Conservation (phyloP, 1,139 yeast genomes). For the Debaryomycetaceae sp. region DNA sequence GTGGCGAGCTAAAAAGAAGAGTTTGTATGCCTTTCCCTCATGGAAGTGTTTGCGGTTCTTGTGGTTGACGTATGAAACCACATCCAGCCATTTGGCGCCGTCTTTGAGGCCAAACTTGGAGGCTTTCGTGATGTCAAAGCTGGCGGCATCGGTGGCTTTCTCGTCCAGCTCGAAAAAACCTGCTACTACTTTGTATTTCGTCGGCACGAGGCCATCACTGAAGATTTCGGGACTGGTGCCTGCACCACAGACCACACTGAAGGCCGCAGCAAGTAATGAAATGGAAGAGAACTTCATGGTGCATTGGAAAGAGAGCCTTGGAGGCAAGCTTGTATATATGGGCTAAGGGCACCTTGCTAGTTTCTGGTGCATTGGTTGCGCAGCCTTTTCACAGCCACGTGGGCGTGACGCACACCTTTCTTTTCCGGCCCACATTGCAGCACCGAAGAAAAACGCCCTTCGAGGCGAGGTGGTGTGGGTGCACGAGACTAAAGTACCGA, state of each 20-base stretch:
- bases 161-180: conserved; percentile 21
- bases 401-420: too few species aligned
- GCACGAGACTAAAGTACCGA: too few species aligned
- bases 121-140: conserved; percentile 13
- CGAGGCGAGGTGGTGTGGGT: too few species aligned
- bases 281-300: too few species aligned
- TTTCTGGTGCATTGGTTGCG: too few species aligned
- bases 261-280: too few species aligned
- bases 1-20: conserved; percentile 37
- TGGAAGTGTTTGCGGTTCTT: conserved; percentile 2
- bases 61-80: conserved; percentile 3
- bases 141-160: conserved; percentile 12
- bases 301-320: too few species aligned
- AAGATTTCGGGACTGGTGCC: conserved; percentile 3
- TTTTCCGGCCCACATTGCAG: too few species aligned
- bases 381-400: too few species aligned
- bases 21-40: conserved; percentile 16
- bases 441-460: too few species aligned
- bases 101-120: conserved; percentile 20
- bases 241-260: too few species aligned
- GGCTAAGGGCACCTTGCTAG: not conserved
- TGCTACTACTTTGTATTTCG: conserved; percentile 11
- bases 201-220: conserved; percentile 5
- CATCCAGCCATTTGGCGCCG: conserved; percentile 16
- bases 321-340: too few species aligned